Conservation (phyloP, 768 basidiomycete genomes). For the Rhodosporidiobolus odoratus region DNA sequence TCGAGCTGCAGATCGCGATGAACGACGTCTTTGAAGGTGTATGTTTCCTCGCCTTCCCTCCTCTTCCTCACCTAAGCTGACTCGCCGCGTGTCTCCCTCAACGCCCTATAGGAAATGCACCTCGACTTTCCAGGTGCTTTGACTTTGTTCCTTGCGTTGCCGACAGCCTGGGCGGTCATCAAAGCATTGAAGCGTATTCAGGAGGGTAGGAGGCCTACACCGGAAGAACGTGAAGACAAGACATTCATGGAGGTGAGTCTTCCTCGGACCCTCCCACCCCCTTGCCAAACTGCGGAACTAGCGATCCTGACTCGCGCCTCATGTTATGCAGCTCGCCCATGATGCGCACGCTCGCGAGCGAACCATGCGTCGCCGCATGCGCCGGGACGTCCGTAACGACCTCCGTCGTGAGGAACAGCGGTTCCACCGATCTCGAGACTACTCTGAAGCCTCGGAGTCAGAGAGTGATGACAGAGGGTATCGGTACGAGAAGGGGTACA, state of each 20-base stretch:
- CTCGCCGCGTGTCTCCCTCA: background rate
- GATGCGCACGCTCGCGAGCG: too few relatives aligned
- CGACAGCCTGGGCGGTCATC: slow-evolving; percentile 32
- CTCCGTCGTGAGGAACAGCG: too few relatives aligned
- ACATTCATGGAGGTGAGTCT: slow-evolving; percentile 22
- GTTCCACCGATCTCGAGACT: too few relatives aligned
- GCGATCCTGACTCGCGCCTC: too few relatives aligned
- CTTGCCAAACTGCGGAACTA: background rate
- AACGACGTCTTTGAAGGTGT: slow-evolving; percentile 29
- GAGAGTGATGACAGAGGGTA: background rate
- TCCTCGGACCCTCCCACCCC: too few relatives aligned
- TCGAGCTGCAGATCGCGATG: slow-evolving; percentile 29
- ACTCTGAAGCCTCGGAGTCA: too few relatives aligned
- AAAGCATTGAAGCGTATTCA: slow-evolving; percentile 25
- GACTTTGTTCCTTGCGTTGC: slow-evolving; percentile 27
- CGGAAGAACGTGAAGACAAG: slow-evolving; percentile 20
- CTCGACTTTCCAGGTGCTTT: slow-evolving; percentile 33
- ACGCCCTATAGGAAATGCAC: background rate
- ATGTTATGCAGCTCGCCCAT: too few relatives aligned
- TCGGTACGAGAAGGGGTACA: background rate
- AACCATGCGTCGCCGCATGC: too few relatives aligned
- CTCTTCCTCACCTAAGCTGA: background rate
- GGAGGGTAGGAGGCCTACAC: slow-evolving; percentile 21
- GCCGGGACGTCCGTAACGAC: too few relatives aligned
- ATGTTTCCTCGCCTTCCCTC: background rate